phyloP scores from a whole-genome alignment of 2,329 filamentous ascomycete species.

The Boeremia exigua region DNA sequence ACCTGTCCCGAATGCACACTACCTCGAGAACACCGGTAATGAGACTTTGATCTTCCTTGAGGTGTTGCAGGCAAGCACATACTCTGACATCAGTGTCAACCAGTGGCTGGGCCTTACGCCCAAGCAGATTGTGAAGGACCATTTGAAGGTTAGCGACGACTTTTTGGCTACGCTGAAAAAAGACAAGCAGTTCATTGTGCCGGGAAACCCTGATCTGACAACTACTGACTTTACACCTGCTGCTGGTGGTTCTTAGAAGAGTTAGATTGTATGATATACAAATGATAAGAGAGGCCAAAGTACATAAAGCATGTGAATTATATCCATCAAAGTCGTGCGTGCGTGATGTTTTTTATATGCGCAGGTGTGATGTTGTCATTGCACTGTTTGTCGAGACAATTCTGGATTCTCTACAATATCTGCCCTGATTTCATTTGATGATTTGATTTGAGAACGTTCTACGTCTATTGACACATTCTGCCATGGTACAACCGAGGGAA shows the following conservation, averaged over 20 bases:
- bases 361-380: too few relatives aligned
- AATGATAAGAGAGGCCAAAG: background rate
- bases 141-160: slow-evolving; percentile 33
- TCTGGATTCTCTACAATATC: too few relatives aligned
- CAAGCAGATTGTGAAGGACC: slow-evolving; percentile 48
- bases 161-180: slow-evolving; percentile 43
- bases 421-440: too few relatives aligned
- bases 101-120: slow-evolving; percentile 64
- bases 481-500: too few relatives aligned
- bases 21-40: slow-evolving; percentile 66
- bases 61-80: slow-evolving; percentile 60
- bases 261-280: background rate
- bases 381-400: too few relatives aligned
- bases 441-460: too few relatives aligned
- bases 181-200: slow-evolving; percentile 49
- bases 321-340: background rate
- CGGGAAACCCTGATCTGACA: slow-evolving; percentile 46
- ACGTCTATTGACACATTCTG: too few relatives aligned
- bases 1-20: slow-evolving; percentile 62
- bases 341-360: too few relatives aligned
- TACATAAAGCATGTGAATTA: background rate
- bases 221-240: slow-evolving; percentile 43
- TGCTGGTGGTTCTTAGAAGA: slow-evolving; percentile 2
- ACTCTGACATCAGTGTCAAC: slow-evolving; percentile 62
- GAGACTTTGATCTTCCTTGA: slow-evolving; percentile 66